Base-by-base conservation (phyloP, 805 yeast genomes). In the Cyberlindnera saturnus region DNA sequence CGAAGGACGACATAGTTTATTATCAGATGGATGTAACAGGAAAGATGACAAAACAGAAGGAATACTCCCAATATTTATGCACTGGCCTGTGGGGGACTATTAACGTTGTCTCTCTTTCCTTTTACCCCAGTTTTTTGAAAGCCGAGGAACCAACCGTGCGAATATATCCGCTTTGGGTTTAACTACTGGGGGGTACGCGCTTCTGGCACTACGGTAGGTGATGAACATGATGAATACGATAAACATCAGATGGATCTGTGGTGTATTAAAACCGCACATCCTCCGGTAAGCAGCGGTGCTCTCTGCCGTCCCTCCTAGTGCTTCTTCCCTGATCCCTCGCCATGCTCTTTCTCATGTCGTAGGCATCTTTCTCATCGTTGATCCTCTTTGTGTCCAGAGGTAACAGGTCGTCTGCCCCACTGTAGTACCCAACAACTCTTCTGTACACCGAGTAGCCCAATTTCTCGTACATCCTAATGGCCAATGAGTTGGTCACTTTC, bases 381-480 rank as follows among this genome's bases (percentile, higher is more conserved):
- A 70, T 59, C 26, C 67, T 66, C 30, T 69, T 74, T 30, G 74
- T 61, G 18, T 61, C 57, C 1, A 44, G 35, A 0, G 67, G 67
- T 45, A 73, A 74, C 3, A 34, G 38, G 17, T 63, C 59, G n/a
- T 77, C 75, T 44, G 69, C 68, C 3, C 65, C 66, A 5, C 89
- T 87, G 60, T 93, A 93, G 59, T 93, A 93, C 0, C 91, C 91
- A 11, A 88, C 78, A 5, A 93, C 98, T 41, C 99, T 65, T 62
- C 99, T 66, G 59, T 73, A 93, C 0, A 89, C 86, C 9, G 80
- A 71, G 58, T 90, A 93, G 0, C 96, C 98, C 43, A 93, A 62
- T 52, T 85, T 83, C 58, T 87, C 91, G 61, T 93, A 93, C 56
- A 93, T 65, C 39, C 77, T 81, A 2, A 88, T 76, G 0, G 96